phyloP scores from a whole-genome alignment of 169 alveolate genomes.

The Plasmodium adleri region DNA sequence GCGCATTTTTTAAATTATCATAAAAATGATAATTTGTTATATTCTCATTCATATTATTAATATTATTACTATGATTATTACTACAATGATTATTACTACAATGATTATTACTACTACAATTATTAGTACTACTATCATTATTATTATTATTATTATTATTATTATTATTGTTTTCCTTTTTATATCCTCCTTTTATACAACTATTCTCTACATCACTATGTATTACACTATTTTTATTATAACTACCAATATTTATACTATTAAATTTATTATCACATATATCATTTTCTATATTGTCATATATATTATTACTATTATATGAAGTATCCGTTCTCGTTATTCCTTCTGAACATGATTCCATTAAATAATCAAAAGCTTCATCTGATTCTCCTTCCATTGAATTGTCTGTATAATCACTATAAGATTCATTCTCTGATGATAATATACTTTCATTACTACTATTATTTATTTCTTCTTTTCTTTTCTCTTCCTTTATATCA shows the following conservation, averaged over 20 bases:
- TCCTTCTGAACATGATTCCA: constrained; percentile 46
- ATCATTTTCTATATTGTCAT: background rate
- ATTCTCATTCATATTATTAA: background rate
- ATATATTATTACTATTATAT: constrained; percentile 8
- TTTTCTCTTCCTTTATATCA: background rate
- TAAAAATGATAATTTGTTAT: background rate
- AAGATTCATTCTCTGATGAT: background rate
- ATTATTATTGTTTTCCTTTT: background rate
- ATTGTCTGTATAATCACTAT: background rate
- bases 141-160: background rate
- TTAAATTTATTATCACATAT: background rate
- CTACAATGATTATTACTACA: background rate
- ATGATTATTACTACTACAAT: background rate
- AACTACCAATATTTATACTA: background rate
- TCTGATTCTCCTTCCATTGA: constrained; percentile 9
- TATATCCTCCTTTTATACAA: background rate
- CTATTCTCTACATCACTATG: background rate
- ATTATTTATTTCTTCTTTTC: background rate
- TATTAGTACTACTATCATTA: background rate
- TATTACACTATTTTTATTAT: background rate
- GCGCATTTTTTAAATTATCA: background rate
- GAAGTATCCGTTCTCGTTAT: constrained; percentile 52
- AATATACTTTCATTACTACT: background rate
- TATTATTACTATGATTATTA: background rate
- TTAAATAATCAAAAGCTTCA: constrained; percentile 20